These are phyloP conservation scores for Ustilago crameri DNA, from an alignment of 1,284 basidiomycete species.

Conservation along the genomic window DNA sequence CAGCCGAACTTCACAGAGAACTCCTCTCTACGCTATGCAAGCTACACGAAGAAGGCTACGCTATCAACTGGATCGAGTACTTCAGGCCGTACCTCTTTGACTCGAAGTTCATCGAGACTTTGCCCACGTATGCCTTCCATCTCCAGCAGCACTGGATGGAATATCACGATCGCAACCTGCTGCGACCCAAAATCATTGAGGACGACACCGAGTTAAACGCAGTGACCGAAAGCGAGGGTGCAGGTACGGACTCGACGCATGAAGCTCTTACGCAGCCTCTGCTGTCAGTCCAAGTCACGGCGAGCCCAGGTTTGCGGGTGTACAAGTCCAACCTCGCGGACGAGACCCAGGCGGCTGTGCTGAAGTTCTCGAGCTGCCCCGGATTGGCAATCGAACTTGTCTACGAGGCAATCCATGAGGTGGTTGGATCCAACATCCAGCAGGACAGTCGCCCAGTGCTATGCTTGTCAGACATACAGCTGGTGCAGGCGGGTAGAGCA, in stretches of 20 bases:
- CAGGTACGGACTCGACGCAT: no score
- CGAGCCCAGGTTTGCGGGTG: not conserved
- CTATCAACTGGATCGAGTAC: constrained; percentile 31
- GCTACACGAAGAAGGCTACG: constrained; percentile 30
- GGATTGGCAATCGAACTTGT: constrained; percentile 21
- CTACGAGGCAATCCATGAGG: constrained; percentile 14
- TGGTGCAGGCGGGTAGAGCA: not conserved
- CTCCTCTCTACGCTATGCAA: constrained; percentile 10
- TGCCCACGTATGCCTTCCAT: constrained; percentile 45
- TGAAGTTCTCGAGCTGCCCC: not conserved
- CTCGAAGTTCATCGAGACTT: constrained; percentile 8
- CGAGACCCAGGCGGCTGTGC: constrained; percentile 2
- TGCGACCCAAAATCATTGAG: constrained; percentile 1
- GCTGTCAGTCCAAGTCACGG: constrained; percentile 12
- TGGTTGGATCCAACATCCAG: not conserved
- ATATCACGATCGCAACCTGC: constrained; percentile 50
- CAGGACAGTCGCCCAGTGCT: not conserved
- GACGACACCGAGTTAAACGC: not conserved
- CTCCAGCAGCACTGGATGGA: constrained; percentile 49
- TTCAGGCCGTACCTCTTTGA: constrained; percentile 15
- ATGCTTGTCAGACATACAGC: not conserved
- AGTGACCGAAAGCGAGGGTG: no score
- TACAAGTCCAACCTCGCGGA: constrained; percentile 12
- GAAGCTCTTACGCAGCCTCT: constrained; percentile 13
- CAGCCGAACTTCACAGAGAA: not conserved